Evolutionary conservation across 305 asterid species (phyloP).

Genomic region (Lippia alba): DNA sequence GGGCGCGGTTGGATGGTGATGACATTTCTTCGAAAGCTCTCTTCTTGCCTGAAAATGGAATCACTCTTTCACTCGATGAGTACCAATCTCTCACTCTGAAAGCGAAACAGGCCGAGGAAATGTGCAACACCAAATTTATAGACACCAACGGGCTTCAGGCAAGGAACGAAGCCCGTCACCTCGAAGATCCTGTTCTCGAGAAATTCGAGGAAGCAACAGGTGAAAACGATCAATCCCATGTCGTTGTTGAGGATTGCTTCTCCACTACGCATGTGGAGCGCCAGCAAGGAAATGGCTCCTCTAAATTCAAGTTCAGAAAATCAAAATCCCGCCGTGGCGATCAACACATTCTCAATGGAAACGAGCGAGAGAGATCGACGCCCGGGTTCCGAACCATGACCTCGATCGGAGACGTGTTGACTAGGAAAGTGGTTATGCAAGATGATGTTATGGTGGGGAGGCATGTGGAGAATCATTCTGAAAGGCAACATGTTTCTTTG

Average conservation of each 20-base stretch:
- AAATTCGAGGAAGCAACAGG: constrained; percentile 48
- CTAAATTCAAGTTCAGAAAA: constrained; percentile 56
- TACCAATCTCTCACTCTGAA: constrained; percentile 44
- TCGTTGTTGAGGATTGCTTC: constrained; percentile 21
- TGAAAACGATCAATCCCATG: constrained; percentile 34
- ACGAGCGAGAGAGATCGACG: constrained; percentile 31
- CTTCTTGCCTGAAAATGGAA: constrained; percentile 30
- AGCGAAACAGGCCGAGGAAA: constrained; percentile 46
- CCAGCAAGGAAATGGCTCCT: constrained; percentile 23
- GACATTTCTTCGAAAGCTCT: constrained; percentile 26
- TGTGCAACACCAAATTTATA: constrained; percentile 48
- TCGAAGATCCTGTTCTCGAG: constrained; percentile 49
- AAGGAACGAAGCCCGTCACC: constrained; percentile 26
- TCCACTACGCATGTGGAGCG: constrained; percentile 25
- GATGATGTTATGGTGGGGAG: constrained; percentile 58
- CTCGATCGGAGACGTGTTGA: constrained; percentile 69
- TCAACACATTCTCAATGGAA: constrained; percentile 29
- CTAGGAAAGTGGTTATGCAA: constrained; percentile 53
- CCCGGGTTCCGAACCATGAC: constrained; percentile 57
- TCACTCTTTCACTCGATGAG: constrained; percentile 53
- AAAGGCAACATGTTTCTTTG: constrained; percentile 61
- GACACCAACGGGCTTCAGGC: constrained; percentile 38
- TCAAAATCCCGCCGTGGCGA: constrained; percentile 38
- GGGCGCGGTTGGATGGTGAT: constrained; percentile 19
- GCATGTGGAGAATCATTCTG: constrained; percentile 47